These are phyloP conservation scores for Cicer arietinum DNA, from an alignment of 306 rosid species.

Conservation along the genomic window DNA sequence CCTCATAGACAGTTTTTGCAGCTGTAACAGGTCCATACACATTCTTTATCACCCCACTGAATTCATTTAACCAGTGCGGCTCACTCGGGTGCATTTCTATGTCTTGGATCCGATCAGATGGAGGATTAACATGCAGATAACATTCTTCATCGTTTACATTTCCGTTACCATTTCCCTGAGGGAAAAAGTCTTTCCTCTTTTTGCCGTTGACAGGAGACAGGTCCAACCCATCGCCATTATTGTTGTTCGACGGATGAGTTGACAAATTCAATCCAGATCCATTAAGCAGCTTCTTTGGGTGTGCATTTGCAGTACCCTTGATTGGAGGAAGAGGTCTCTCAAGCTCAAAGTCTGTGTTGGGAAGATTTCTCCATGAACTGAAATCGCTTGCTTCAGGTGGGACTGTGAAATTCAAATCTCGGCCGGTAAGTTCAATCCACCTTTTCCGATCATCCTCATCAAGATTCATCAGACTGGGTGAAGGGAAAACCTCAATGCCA, in stretches of 20 bases:
- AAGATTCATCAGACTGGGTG: conserved; percentile 70
- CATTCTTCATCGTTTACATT: conserved; percentile 68
- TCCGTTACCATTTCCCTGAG: conserved; percentile 55
- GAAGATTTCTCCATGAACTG: conserved; percentile 87
- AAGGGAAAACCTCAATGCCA: conserved; percentile 72
- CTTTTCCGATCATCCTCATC: conserved; percentile 77
- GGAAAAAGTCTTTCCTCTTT: conserved; percentile 76
- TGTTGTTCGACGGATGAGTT: conserved; percentile 62
- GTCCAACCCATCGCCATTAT: conserved; percentile 70
- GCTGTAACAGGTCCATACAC: conserved; percentile 83
- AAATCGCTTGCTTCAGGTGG: conserved; percentile 88
- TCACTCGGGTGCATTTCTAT: conserved; percentile 60
- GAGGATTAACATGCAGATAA: conserved; percentile 75
- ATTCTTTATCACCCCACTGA: conserved; percentile 87
- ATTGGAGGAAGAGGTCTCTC: conserved; percentile 70
- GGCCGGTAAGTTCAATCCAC: conserved; percentile 89
- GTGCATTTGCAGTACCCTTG: conserved; percentile 59
- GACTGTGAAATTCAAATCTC: conserved; percentile 79
- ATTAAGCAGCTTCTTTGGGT: conserved; percentile 80
- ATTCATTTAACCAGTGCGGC: conserved; percentile 67
- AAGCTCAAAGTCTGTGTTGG: conserved; percentile 84
- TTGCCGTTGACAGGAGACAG: conserved; percentile 70
- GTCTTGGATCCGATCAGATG: conserved; percentile 66
- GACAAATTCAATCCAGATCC: conserved; percentile 80
- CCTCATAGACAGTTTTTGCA: conserved; percentile 93